Evolutionary conservation across 345 rosid species (phyloP).

Genomic region (Citrus unshiu): DNA sequence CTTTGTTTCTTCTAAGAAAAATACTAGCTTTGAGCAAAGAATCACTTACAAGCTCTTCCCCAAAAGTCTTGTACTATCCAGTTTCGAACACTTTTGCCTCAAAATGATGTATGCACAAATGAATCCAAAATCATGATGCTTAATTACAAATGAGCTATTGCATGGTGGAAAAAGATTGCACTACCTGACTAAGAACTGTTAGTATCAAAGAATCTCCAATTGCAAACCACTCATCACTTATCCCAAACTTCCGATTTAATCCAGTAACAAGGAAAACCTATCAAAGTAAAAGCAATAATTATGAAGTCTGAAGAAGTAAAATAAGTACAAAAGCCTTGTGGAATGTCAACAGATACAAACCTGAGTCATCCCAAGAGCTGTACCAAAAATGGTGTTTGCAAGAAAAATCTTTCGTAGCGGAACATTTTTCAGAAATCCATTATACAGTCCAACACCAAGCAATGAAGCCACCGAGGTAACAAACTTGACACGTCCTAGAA

Average conservation of each 20-base stretch:
- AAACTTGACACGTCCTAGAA: conserved; percentile 89
- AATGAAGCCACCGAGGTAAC: conserved; percentile 91
- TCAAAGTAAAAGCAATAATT: neutral
- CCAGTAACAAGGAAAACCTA: conserved; percentile 91
- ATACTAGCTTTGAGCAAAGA: neutral
- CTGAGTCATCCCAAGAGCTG: conserved; percentile 97
- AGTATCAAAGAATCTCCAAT: conserved; percentile 90
- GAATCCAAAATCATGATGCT: neutral
- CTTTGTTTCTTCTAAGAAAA: neutral
- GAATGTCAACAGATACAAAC: conserved; percentile 30
- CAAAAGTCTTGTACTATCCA: neutral
- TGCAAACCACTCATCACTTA: conserved; percentile 96
- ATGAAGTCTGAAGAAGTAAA: neutral
- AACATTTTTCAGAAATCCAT: conserved; percentile 86
- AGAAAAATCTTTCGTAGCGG: conserved; percentile 77
- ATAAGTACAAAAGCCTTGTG: neutral
- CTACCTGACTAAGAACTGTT: conserved; percentile 90
- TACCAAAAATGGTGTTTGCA: conserved; percentile 63
- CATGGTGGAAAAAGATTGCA: neutral
- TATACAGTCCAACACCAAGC: conserved; percentile 85
- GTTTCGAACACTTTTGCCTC: neutral
- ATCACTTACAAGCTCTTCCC: neutral
- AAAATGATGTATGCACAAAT: neutral
- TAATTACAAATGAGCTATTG: neutral
- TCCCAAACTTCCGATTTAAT: conserved; percentile 70